These are phyloP conservation scores for Fraxinus americana DNA, from an alignment of 257 asterid genomes.

Conservation along the genomic window DNA sequence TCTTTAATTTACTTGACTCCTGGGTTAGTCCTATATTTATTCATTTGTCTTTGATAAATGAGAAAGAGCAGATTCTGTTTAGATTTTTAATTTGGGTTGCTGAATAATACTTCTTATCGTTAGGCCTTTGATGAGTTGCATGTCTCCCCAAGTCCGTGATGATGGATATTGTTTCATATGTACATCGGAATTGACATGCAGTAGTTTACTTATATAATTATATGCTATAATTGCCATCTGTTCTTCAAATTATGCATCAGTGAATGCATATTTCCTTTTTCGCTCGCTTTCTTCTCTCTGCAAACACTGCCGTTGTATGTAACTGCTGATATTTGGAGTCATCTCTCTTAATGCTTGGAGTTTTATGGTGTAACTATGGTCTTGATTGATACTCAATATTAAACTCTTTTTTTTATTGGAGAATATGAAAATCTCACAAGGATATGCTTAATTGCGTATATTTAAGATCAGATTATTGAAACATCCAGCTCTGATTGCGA, in stretches of 20 bases:
- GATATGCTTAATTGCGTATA: background rate
- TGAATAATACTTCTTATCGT: slow-evolving; percentile 51
- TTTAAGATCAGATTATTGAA: background rate
- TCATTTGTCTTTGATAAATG: slow-evolving; percentile 45
- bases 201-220: slow-evolving; percentile 26
- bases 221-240: background rate
- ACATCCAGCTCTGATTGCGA: background rate
- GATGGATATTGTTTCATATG: slow-evolving; percentile 48
- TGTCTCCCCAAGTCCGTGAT: slow-evolving; percentile 37
- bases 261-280: background rate
- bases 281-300: background rate
- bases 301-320: background rate
- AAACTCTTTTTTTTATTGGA: background rate
- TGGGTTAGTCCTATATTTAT: slow-evolving; percentile 29
- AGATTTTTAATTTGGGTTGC: slow-evolving; percentile 45
- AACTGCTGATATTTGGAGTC: background rate
- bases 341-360: background rate
- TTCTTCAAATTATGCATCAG: slow-evolving; percentile 21
- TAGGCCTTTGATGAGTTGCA: slow-evolving; percentile 38
- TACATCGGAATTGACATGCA: slow-evolving; percentile 40
- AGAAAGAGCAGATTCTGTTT: slow-evolving; percentile 45
- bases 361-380: background rate
- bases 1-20: slow-evolving; percentile 17
- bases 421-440: background rate
- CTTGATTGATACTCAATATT: background rate